Conservation (phyloP, 371 early-diverging fungal genomes). For the Mortierella sp. region DNA sequence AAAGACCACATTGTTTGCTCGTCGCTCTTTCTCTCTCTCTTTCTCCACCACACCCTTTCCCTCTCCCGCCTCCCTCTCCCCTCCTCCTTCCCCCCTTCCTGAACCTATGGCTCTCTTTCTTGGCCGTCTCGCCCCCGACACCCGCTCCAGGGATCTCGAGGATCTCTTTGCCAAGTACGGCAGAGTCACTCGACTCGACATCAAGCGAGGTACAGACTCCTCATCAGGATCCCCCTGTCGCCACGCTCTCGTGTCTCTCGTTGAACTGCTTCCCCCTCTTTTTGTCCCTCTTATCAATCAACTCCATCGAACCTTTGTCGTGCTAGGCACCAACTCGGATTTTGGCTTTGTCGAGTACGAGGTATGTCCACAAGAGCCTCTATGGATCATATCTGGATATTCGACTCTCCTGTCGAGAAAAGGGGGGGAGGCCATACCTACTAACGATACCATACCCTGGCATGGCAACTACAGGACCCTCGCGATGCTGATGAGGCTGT, state of each 20-base stretch:
- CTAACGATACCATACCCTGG: too few relatives aligned
- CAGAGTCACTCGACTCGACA: constrained; percentile 76
- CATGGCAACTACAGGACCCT: constrained; percentile 50
- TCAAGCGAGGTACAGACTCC: constrained; percentile 75
- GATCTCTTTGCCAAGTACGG: constrained; percentile 79
- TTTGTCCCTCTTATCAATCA: not conserved
- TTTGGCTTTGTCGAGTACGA: constrained; percentile 74
- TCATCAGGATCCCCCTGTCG: too few relatives aligned
- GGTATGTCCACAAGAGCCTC: constrained; percentile 14
- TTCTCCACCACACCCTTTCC: constrained; percentile 4
- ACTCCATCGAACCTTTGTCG: too few relatives aligned
- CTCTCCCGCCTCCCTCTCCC: constrained; percentile 8
- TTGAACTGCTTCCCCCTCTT: constrained; percentile 8
- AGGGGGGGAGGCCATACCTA: too few relatives aligned
- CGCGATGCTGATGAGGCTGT: constrained; percentile 85
- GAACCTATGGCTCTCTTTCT: constrained; percentile 66
- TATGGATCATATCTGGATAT: not conserved
- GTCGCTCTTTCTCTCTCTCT: not conserved
- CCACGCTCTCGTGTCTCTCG: constrained; percentile 4
- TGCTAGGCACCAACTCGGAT: constrained; percentile 51
- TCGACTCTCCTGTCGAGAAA: too few relatives aligned
- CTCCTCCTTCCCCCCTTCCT: constrained; percentile 11
- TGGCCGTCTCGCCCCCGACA: constrained; percentile 72
- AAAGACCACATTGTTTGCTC: not conserved
- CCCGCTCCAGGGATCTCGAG: constrained; percentile 76